Base-by-base conservation (phyloP, 164 flowering plant species). In the Umbellularia californica region DNA sequence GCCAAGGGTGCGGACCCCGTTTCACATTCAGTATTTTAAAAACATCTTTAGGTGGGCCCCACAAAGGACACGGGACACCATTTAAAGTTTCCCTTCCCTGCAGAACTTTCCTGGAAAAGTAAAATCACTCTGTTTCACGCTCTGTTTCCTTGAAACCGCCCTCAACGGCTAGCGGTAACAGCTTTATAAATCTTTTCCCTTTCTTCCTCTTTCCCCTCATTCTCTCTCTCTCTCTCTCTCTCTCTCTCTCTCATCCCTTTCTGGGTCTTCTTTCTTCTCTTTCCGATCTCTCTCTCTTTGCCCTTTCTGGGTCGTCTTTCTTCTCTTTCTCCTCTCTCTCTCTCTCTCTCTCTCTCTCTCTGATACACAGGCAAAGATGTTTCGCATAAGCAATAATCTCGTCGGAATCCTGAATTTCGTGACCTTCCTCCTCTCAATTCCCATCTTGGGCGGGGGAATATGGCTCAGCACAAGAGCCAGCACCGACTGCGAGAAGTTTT, bases 391-490 rank as follows among this genome's bases (percentile, higher is more conserved):
- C 79, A 90, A 90, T 82, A 87, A 76, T 63, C 79, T 90, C 11
- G 68, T 88, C 20, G 94, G 92, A 3, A 73, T 90, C 51, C 83
- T 90, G 24, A 90, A 90, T 81, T 75, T 88, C 77, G 1, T 87
- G 2, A 88, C 90, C 14, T 79, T 88, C 76, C 79, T 90, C 35
- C 84, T 88, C 73, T 90, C 94, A 19, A 73, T 90, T 70, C 90
- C 92, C 7, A 88, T 88, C 74, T 79, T 90, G 58, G 85, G 80
- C 63, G 88, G 74, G 23, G 94, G 94, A 1, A 84, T 90, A 33
- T 90, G 94, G 94, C 86, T 90, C 9, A 80, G 86, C 50, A 68
- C 68, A 25, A 80, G 77, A 12, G 88, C 79, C 66, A 77, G 77
- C 78, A 81, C 87, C 62, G 90, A 86, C 79, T 89, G 95, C 77